Percentiles rank a stretch among this genome's conserved stretches.
These are phyloP conservation scores for Clarireedia hainanense DNA, from an alignment of 2,329 filamentous ascomycete genomes.

Conservation along the genomic window DNA sequence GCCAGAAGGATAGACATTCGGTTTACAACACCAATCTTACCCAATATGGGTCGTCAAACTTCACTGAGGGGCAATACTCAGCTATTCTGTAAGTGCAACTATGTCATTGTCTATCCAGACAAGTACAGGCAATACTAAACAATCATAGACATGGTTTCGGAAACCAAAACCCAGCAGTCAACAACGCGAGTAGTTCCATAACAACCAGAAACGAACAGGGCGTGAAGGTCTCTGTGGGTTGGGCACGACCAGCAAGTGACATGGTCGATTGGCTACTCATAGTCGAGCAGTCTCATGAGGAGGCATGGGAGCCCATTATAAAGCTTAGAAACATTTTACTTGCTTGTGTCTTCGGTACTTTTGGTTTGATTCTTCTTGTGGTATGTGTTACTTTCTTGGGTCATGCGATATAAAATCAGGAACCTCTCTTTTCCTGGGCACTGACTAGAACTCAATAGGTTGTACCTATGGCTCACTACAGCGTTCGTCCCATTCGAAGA, in stretches of 20 bases:
- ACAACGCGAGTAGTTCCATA: slow-evolving; percentile 62
- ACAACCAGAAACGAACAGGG: slow-evolving; percentile 67
- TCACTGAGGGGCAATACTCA: slow-evolving; percentile 57
- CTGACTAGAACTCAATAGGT: slow-evolving; percentile 30
- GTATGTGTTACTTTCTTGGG: background rate
- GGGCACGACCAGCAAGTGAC: slow-evolving; percentile 57
- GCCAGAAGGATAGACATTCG: slow-evolving; percentile 41
- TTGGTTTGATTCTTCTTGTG: slow-evolving; percentile 63
- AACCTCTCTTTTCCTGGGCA: background rate
- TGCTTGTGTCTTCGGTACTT: slow-evolving; percentile 77
- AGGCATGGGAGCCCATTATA: slow-evolving; percentile 69
- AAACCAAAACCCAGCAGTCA: slow-evolving; percentile 39
- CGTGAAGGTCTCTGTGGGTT: slow-evolving; percentile 67
- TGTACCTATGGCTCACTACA: slow-evolving; percentile 73
- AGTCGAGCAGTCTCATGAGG: slow-evolving; percentile 65
- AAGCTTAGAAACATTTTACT: slow-evolving; percentile 73
- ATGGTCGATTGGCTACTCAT: slow-evolving; percentile 78
- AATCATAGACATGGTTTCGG: slow-evolving; percentile 45
- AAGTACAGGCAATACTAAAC: slow-evolving; percentile 5
- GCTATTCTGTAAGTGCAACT: slow-evolving; percentile 36
- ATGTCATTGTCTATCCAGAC: background rate
- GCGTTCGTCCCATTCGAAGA: slow-evolving; percentile 58
- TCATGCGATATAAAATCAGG: background rate
- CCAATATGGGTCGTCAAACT: slow-evolving; percentile 29
- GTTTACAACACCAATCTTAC: slow-evolving; percentile 31